A percentile compares a stretch with the other conserved stretches of the same genome.
Conservation (phyloP, 78 protist genomes). For the Dictyostelium discoideum region dicty_2.7 NC_007090.3:3356501-3357000, state of each 20-base stretch:
- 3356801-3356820: conserved; percentile 58
- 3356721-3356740: conserved; percentile 49
- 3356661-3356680: conserved; percentile 79
- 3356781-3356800: conserved; percentile 91
- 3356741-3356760: conserved; percentile 89
- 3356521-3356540: background rate
- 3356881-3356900: conserved; percentile 76
- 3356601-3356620: conserved; percentile 81
- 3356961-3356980: conserved; percentile 35
- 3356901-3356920: conserved; percentile 83
- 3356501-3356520: background rate
- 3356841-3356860: conserved; percentile 71
- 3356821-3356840: conserved; percentile 78
- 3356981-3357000: conserved; percentile 78
- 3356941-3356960: conserved; percentile 92
- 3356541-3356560: background rate
- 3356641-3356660: conserved; percentile 94
- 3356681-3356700: conserved; percentile 89
- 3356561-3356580: background rate
- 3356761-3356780: conserved; percentile 76
- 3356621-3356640: conserved; percentile 89
- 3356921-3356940: conserved; percentile 86
- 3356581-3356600: conserved; percentile 12
- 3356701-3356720: conserved; percentile 88
- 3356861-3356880: conserved; percentile 86